Base-by-base conservation (phyloP, 139 green algal genomes). In the Chlamydomonas asymmetrica region DNA sequence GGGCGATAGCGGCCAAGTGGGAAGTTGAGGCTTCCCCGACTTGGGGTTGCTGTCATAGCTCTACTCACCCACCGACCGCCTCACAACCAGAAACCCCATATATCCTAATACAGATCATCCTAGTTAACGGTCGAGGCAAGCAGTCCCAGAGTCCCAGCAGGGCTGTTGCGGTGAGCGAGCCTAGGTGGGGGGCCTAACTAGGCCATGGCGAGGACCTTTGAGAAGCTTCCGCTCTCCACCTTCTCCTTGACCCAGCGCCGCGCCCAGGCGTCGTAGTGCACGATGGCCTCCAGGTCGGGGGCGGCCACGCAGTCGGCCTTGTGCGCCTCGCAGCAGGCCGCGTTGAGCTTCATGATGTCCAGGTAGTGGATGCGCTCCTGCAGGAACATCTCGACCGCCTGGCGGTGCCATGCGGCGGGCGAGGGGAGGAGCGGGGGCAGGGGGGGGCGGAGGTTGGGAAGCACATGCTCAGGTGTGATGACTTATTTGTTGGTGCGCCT, bases 351-450 rank as follows among this genome's bases (percentile, higher is more conserved):
- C 65, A 97, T 88, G 72, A 98, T 98, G 78, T 98, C 95, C 70
- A 99, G 84, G 83, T 98, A 98, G 22, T 84, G 81, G 62, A 98
- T 91, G 63, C 89, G 81, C 84, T 98, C 93, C 50, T 98, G 91
- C 32, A 99, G 80, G 81, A 99, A 99, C 83, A 97, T 88, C 85
- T 98, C 94, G 27, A 99, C 96, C 7, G 96, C 91, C 87, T 95
- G 84, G 23, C 25, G 48, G 29, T 27, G n/a, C 4, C 6, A 54
- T n/a, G n/a, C n/a, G n/a, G n/a, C n/a, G 32, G 39, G 22, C 16
- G 39, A 4, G 29, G 34, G 23, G 29, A 35, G 66, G 22, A 63
- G 31, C 4, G n/a, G 22, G 38, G 5, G 57, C 1, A 27, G 5
- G 27, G 57, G 37, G 66, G n/a, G n/a, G n/a, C n/a, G n/a, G n/a